Base-by-base conservation (phyloP, 2,329 filamentous ascomycete genomes). In the Ceratocystis variospora region DNA sequence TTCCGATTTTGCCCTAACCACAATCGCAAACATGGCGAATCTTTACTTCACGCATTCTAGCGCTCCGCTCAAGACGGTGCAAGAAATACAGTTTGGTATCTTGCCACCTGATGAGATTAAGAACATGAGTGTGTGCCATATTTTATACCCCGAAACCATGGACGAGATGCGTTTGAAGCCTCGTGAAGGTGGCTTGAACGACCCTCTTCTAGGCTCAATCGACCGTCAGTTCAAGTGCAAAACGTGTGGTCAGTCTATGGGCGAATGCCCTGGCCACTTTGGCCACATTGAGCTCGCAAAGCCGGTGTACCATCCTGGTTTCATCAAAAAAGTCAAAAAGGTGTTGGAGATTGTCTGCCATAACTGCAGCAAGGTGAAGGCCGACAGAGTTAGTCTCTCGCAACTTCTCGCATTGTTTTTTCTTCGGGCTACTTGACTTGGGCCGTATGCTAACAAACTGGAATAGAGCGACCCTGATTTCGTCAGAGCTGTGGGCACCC, bases 291-390 rank as follows among this genome's bases (percentile, higher is more conserved):
- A 99, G 78, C 83, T 99, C 71, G 92, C 94, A 53, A 92, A 90
- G 74, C 94, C 95, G 66, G 94, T 99, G 72, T 99, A 89, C 77
- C 94, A 99, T 72, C 79, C 81, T 80, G 94, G 94, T 73, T 99
- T 96, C 78, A 88, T 99, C 79, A 95, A 90, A 77, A 97, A 97
- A 81, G 92, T 96, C 78, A 99, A 99, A 83, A 99, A 97, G 82
- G 85, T 99, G 72, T 81, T 99, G 76, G 95, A 99, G 83, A 94
- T 92, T 72, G 92, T 99, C 77, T 99, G 95, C 83, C 92, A 96
- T 80, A 96, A 95, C 77, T 99, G 95, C 82, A 93, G 92, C 79
- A 96, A 94, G 81, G 90, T 97, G 75, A 85, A 96, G 81, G 88
- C 91, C 79, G 92, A 97, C 84, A 89, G 90, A 87, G 93, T 97